These are phyloP conservation scores for Periglandula ipomoeae DNA, from an alignment of 2,329 filamentous ascomycete genomes.

Conservation along the genomic window DNA sequence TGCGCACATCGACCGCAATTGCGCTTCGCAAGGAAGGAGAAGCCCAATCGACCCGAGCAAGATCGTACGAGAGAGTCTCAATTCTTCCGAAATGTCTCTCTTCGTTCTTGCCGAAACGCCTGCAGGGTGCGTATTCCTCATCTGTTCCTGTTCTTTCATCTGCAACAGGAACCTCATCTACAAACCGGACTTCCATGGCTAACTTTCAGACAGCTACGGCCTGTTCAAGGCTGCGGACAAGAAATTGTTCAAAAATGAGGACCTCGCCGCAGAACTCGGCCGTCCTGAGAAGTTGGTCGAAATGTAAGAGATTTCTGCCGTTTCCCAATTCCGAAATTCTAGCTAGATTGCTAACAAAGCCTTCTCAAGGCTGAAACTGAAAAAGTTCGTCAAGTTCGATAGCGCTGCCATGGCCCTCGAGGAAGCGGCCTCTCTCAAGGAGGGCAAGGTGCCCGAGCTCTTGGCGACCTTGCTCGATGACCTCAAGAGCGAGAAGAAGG, in stretches of 20 bases:
- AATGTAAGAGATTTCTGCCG: conserved; percentile 49
- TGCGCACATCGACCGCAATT: conserved; percentile 28
- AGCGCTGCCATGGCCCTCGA: conserved; percentile 84
- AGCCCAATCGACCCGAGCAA: conserved; percentile 23
- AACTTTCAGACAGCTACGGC: conserved; percentile 66
- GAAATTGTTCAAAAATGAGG: conserved; percentile 87
- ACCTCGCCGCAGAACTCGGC: conserved; percentile 63
- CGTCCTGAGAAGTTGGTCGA: conserved; percentile 79
- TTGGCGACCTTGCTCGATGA: conserved; percentile 73
- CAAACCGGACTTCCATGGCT: conserved; percentile 13
- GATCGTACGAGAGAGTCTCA: conserved; percentile 20
- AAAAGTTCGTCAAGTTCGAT: conserved; percentile 96
- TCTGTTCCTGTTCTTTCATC: neutral
- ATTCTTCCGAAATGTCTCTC: conserved; percentile 59
- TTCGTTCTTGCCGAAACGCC: conserved; percentile 92
- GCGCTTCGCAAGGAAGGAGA: conserved; percentile 26
- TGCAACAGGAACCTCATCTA: neutral
- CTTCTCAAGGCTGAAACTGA: conserved; percentile 71
- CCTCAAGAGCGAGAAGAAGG: conserved; percentile 96
- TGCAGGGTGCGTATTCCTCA: conserved; percentile 50
- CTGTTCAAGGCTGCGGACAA: conserved; percentile 98
- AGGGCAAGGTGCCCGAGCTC: conserved; percentile 90
- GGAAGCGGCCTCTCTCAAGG: conserved; percentile 79
- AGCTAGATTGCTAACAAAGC: neutral
- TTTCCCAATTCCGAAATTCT: neutral